These are phyloP conservation scores for Wallacemonas collosoma DNA, from an alignment of 208 protist genomes.

Conservation along the genomic window DNA sequence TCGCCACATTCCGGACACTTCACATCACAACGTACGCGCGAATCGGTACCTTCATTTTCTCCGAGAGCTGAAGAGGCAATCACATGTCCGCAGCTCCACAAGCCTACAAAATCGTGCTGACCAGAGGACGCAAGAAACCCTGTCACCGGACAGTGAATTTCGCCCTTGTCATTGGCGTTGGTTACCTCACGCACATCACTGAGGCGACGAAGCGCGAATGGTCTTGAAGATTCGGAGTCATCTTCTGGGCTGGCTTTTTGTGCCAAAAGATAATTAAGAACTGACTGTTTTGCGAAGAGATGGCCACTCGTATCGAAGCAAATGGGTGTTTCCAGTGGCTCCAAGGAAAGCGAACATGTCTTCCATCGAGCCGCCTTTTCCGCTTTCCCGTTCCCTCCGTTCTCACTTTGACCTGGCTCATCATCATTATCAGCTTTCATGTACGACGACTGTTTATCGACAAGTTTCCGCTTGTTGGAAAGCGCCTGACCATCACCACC, in stretches of 20 bases:
- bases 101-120: slow-evolving; percentile 61
- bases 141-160: slow-evolving; percentile 64
- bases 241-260: slow-evolving; percentile 19
- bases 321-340: slow-evolving; percentile 52
- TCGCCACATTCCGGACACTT: slow-evolving; percentile 42
- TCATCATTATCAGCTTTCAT: slow-evolving; percentile 26
- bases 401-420: slow-evolving; percentile 14
- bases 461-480: slow-evolving; percentile 71
- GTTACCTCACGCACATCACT: slow-evolving; percentile 60
- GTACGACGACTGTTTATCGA: slow-evolving; percentile 57
- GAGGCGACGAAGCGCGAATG: slow-evolving; percentile 32
- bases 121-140: slow-evolving; percentile 49
- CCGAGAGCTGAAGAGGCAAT: slow-evolving; percentile 35
- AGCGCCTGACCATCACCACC: slow-evolving; percentile 83
- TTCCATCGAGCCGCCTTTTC: slow-evolving; percentile 39
- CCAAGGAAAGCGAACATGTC: slow-evolving; percentile 62
- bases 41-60: neutral
- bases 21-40: slow-evolving; percentile 36
- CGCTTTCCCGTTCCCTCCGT: slow-evolving; percentile 32
- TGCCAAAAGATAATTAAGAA: slow-evolving; percentile 55
- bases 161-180: slow-evolving; percentile 31
- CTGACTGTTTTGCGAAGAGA: slow-evolving; percentile 64
- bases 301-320: slow-evolving; percentile 69
- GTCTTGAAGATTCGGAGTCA: neutral
- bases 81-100: slow-evolving; percentile 83